Base-by-base conservation (phyloP, 2,329 filamentous ascomycete genomes). In the Westerdykella sp. region DNA sequence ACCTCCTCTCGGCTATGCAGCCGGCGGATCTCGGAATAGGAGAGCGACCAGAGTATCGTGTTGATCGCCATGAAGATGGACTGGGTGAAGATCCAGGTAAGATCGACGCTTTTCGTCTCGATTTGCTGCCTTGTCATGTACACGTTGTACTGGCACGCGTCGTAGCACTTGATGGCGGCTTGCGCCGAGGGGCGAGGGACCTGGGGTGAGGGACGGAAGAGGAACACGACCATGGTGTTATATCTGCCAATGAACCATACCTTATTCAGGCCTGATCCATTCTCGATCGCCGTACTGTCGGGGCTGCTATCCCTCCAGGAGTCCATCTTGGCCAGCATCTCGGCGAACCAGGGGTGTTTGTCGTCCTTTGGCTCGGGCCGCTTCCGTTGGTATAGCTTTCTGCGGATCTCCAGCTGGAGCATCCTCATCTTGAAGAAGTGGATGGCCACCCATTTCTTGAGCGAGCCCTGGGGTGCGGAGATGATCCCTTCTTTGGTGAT, bases 341-440 rank as follows among this genome's bases (percentile, higher is more conserved):
- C 73, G 18, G 75, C 67, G 59, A 94, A 96, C 89, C 93, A 96
- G 1, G 87, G 87, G 67, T 96, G 85, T 34, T 80, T 76, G 57
- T 95, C 88, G 59, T 84, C 79, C 41, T 79, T 80, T 0, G 91
- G 90, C 40, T 87, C 83, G 0, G 80, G 70, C 36, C 84, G 78
- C 66, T 93, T 93, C 65, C 83, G 84, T 55, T 95, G 84, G 62
- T 98, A 97, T 1, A 97, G 73, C 6, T 82, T 84, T 45, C 89
- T 80, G 44, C 89, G 78, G 35, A 96, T 93, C 66, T 97, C 91
- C 12, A 90, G 80, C 63, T 96, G 90, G 11, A 90, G 73, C 45
- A 94, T 68, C 43, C 88, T 78, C 87, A 96, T 94, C 61, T 87
- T 91, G 72, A 89, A 89, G 57, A 95, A 93, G 63, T 98, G 91